These are phyloP conservation scores for Exsudoporus frostii DNA, from an alignment of 768 basidiomycete genomes.

Conservation along the genomic window DNA sequence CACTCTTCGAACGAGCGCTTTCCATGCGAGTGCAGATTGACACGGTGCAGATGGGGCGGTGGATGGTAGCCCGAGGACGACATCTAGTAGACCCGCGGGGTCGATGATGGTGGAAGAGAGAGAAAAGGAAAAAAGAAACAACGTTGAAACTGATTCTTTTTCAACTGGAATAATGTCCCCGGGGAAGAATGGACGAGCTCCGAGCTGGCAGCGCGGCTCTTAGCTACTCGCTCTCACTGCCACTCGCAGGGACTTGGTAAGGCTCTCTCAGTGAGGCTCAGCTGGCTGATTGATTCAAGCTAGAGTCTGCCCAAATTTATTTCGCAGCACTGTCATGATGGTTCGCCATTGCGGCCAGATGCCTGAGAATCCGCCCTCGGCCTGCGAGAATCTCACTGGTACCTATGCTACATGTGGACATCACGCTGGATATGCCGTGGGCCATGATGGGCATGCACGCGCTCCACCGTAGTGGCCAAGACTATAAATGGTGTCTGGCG, in stretches of 20 bases:
- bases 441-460: constrained; percentile 2
- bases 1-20: constrained; percentile 34
- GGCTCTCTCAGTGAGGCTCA: background rate
- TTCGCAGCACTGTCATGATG: background rate
- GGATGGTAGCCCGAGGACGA: constrained; percentile 26
- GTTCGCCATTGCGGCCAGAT: background rate
- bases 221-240: constrained; percentile 12
- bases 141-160: constrained; percentile 3
- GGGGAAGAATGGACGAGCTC: background rate
- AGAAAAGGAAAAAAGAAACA: background rate
- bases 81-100: constrained; percentile 13
- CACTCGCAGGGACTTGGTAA: constrained; percentile 1
- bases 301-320: background rate
- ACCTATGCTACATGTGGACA: constrained; percentile 12
- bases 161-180: background rate
- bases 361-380: background rate
- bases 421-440: constrained; percentile 3
- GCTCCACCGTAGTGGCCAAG: background rate
- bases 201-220: constrained; percentile 10
- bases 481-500: constrained; percentile 6
- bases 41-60: constrained; percentile 23
- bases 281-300: background rate
- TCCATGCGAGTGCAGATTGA: constrained; percentile 25
- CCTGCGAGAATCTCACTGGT: background rate
- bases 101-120: constrained; percentile 20